Percentiles rank a stretch among this genome's conserved stretches.
Conservation (phyloP, 2,329 filamentous ascomycete genomes). For the Calonectria naviculata region DNA sequence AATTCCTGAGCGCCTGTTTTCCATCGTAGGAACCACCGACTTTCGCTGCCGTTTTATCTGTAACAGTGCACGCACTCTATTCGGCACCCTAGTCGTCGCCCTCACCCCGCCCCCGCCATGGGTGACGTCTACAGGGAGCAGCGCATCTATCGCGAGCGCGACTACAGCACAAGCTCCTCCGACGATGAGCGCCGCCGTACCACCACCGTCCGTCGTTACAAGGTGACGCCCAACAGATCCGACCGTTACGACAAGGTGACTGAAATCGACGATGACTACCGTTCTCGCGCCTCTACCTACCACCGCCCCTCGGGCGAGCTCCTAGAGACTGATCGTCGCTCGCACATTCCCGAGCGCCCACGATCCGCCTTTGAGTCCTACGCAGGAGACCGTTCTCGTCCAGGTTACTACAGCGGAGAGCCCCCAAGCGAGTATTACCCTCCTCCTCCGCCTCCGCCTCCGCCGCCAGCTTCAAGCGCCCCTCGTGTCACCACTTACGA, state of each 20-base stretch:
- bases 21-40: not conserved
- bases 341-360: conserved; percentile 59
- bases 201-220: conserved; percentile 65
- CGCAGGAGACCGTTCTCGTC: conserved; percentile 50
- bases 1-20: conserved; percentile 13
- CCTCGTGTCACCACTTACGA: conserved; percentile 51
- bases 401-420: conserved; percentile 55
- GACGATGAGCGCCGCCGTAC: conserved; percentile 59
- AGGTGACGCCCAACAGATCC: conserved; percentile 55
- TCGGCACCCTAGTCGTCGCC: conserved; percentile 16
- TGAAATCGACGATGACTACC: conserved; percentile 58
- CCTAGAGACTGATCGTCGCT: conserved; percentile 56
- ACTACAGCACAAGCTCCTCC: conserved; percentile 43
- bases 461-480: conserved; percentile 40
- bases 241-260: conserved; percentile 54
- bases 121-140: conserved; percentile 46
- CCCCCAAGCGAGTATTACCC: conserved; percentile 37
- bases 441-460: conserved; percentile 34
- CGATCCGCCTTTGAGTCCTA: conserved; percentile 61
- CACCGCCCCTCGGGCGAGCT: conserved; percentile 54
- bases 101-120: conserved; percentile 41
- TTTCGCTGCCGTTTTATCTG: not conserved
- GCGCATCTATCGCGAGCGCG: conserved; percentile 47
- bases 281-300: conserved; percentile 54
- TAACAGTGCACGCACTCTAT: conserved; percentile 23